Evolutionary conservation across 768 basidiomycete genomes (phyloP).

Genomic region (Tephrocybe sp.): DNA sequence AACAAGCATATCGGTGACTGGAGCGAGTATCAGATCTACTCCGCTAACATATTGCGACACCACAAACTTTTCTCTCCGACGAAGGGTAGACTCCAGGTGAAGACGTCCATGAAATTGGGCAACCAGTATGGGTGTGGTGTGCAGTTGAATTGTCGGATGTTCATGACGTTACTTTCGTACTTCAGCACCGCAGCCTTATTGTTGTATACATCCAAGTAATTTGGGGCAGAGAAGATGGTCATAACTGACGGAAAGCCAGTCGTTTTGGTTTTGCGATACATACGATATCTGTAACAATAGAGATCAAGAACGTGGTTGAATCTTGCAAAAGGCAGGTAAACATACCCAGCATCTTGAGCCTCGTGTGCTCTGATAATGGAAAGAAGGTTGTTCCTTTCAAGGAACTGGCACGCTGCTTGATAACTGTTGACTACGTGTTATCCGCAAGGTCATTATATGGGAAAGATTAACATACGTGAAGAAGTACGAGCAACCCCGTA

Average conservation of each 20-base stretch:
- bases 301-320: constrained; percentile 2
- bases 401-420: constrained; percentile 94
- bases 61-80: constrained; percentile 94
- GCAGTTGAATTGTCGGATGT: constrained; percentile 97
- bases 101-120: constrained; percentile 99
- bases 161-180: constrained; percentile 99
- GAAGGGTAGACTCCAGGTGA: constrained; percentile 98
- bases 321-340: constrained; percentile 1
- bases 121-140: constrained; percentile 97
- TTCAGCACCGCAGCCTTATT: constrained; percentile 99
- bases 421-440: constrained; percentile 53
- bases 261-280: constrained; percentile 98
- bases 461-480: constrained; percentile 44
- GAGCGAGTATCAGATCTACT: not conserved
- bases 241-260: constrained; percentile 99
- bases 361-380: constrained; percentile 98
- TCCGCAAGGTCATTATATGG: constrained; percentile 1
- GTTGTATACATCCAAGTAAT: constrained; percentile 98
- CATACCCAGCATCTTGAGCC: constrained; percentile 96
- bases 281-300: constrained; percentile 70
- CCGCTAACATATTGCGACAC: not conserved
- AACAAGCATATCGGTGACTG: constrained; percentile 98
- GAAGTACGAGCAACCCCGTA: constrained; percentile 96
- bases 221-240: constrained; percentile 99
- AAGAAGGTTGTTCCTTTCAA: constrained; percentile 94